Conservation (phyloP, 2,329 filamentous ascomycete genomes). For the Ilyonectria robusta region DNA sequence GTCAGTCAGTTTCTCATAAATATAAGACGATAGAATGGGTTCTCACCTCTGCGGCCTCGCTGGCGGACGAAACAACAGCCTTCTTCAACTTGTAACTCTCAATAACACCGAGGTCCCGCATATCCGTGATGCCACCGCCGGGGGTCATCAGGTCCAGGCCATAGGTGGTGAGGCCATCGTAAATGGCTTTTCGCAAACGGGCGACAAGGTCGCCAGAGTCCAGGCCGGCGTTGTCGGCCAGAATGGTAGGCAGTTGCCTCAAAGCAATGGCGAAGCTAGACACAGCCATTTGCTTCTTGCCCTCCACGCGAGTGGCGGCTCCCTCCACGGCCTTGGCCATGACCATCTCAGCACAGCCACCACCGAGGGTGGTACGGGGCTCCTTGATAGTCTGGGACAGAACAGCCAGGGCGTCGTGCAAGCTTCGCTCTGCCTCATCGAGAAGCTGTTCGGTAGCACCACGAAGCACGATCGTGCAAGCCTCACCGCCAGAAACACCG, state of each 20-base stretch:
- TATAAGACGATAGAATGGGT: not conserved
- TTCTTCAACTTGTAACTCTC: conserved; percentile 99
- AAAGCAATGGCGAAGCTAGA: conserved; percentile 90
- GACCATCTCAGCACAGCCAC: conserved; percentile 97
- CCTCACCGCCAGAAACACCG: conserved; percentile 91
- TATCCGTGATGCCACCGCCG: conserved; percentile 93
- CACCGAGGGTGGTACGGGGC: conserved; percentile 92
- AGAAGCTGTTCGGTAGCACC: conserved; percentile 97
- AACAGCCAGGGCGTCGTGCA: conserved; percentile 96
- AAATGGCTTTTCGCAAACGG: conserved; percentile 91
- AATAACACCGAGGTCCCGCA: conserved; percentile 94
- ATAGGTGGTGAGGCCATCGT: conserved; percentile 93
- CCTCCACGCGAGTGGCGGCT: conserved; percentile 92
- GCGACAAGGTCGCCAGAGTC: conserved; percentile 96
- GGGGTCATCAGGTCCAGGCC: conserved; percentile 91
- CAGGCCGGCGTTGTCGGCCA: conserved; percentile 96
- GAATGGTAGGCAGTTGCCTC: conserved; percentile 93
- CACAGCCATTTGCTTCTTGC: conserved; percentile 96
- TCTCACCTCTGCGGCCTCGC: conserved; percentile 94
- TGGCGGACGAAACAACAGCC: conserved; percentile 96
- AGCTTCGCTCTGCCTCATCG: conserved; percentile 94
- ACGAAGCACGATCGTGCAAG: conserved; percentile 96
- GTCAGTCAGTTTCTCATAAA: conserved; percentile 38
- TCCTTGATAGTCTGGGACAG: conserved; percentile 97
- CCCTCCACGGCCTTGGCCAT: conserved; percentile 99